Conservation (phyloP, 2,329 filamentous ascomycete species). For the Cytospora paraplurivora region DNA sequence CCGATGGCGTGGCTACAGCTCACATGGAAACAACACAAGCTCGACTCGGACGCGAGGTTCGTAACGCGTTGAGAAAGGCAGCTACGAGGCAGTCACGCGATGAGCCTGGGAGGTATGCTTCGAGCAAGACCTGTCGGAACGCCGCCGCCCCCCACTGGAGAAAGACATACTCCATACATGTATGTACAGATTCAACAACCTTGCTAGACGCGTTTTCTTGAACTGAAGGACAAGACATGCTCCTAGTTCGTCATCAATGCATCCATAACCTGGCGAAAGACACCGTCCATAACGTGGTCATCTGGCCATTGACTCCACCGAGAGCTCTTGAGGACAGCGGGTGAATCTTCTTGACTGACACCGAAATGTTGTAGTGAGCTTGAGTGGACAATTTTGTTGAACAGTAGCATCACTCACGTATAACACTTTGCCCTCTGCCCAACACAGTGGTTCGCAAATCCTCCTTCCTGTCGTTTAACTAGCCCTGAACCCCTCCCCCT, state of each 20-base stretch:
- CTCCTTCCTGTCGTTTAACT: neutral
- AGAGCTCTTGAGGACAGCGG: too few relatives aligned
- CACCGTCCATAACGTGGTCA: too few relatives aligned
- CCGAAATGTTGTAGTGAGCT: neutral
- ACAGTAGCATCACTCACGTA: neutral
- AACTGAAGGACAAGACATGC: too few relatives aligned
- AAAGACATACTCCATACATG: too few relatives aligned
- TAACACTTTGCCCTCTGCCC: neutral
- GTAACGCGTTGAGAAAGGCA: neutral
- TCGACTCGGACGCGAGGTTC: neutral
- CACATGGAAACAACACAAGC: too few relatives aligned
- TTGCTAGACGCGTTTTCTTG: too few relatives aligned
- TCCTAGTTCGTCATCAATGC: too few relatives aligned
- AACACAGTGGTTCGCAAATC: neutral
- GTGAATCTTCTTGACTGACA: neutral
- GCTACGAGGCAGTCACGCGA: neutral
- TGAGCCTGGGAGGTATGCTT: neutral
- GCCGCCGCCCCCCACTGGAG: neutral
- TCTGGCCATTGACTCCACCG: too few relatives aligned
- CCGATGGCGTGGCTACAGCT: neutral
- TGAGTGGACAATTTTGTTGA: neutral
- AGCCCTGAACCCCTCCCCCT: neutral
- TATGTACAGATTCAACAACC: too few relatives aligned
- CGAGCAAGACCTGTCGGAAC: neutral
- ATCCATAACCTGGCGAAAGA: too few relatives aligned